Evolutionary conservation across 352 stramenopile species (phyloP).

Genomic region (Phytophthora palmivora): DNA sequence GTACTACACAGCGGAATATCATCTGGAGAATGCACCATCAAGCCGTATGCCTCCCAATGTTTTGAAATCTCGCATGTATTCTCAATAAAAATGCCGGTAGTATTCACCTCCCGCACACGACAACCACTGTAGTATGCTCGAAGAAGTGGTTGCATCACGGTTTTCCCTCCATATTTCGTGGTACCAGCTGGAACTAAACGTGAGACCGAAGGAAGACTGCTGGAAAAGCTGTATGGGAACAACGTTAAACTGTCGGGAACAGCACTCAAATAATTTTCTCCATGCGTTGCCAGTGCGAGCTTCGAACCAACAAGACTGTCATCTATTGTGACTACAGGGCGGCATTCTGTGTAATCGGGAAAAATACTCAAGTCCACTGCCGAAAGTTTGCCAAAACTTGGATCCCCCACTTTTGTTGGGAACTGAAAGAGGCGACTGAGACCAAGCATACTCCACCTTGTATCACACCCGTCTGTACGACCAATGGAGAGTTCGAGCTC

Average conservation of each 20-base stretch:
- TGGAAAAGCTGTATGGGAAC: slow-evolving; percentile 34
- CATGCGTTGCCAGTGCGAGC: slow-evolving; percentile 22
- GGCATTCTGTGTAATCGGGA: slow-evolving; percentile 32
- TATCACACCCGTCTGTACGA: slow-evolving; percentile 9
- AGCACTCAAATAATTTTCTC: slow-evolving; percentile 17
- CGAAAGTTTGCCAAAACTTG: slow-evolving; percentile 25
- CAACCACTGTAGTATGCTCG: slow-evolving; percentile 30
- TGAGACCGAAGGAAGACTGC: slow-evolving; percentile 12
- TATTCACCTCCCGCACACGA: slow-evolving; percentile 29
- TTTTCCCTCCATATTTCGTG: slow-evolving; percentile 10
- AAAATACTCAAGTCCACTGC: slow-evolving; percentile 27
- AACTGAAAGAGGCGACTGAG: slow-evolving; percentile 18
- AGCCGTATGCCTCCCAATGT: slow-evolving; percentile 28
- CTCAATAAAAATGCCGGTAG: slow-evolving; percentile 30
- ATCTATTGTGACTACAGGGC: slow-evolving; percentile 11
- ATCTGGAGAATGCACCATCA: slow-evolving; percentile 31
- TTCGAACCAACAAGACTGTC: slow-evolving; percentile 13
- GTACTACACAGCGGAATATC: slow-evolving; percentile 36
- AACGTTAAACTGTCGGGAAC: slow-evolving; percentile 28
- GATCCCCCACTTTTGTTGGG: slow-evolving; percentile 3
- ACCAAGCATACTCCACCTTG: slow-evolving; percentile 18
- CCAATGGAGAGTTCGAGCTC: slow-evolving; percentile 14
- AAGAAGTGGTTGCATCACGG: slow-evolving; percentile 19
- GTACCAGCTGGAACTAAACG: slow-evolving; percentile 3
- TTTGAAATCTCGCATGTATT: slow-evolving; percentile 6